Evolutionary conservation across 305 asterid genomes (phyloP), one percentile per base, ranked within the genome.

Genomic region (Solanum hybrid): DNA sequence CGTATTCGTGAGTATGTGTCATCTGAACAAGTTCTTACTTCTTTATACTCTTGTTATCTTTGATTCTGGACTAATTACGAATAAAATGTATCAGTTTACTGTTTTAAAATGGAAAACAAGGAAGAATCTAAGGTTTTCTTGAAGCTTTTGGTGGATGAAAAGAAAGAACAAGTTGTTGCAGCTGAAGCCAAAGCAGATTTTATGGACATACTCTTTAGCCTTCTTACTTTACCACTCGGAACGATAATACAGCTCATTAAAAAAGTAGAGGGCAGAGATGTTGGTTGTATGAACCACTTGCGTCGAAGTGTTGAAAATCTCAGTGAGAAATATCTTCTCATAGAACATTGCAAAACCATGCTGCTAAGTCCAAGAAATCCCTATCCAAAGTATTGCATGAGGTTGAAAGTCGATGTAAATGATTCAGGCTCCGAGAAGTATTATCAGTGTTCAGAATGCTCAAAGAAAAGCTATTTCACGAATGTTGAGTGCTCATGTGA

Each of bases 111-210:
- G 81, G 81, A 26, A 3, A 22, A 36, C 4, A 12, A 68, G 80
- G 80, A 89, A 39, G 39, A 68, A 72, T 1, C 68, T 33, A 38
- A 29, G 6, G 57, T 73, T 72, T 20, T 73, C 1, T 70, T 90
- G 57, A 90, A 83, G 86, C 82, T 88, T 10, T 31, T 86, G 32
- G 45, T 91, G 6, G 92, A 89, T 24, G 77, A 84, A 27, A 90
- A 57, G 83, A 89, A 61, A 27, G 79, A 77, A 8, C 33, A 65
- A 37, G 83, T 83, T 10, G 37, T 84, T 45, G 87, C 75, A 36
- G 91, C 91, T n/a, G 91, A 89, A 86, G 75, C 89, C 22, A 22
- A 24, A 12, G 34, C 22, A n/a, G 92, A 89, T 31, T 90, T 90
- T 24, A 79, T 90, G 45, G 78, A 91, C 29, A 37, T 85, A 85